Percentiles rank a stretch among this genome's conserved stretches.
phyloP scores from a whole-genome alignment of 2,329 filamentous ascomycete species.

The Lasiodiplodia gonubiensis region DNA sequence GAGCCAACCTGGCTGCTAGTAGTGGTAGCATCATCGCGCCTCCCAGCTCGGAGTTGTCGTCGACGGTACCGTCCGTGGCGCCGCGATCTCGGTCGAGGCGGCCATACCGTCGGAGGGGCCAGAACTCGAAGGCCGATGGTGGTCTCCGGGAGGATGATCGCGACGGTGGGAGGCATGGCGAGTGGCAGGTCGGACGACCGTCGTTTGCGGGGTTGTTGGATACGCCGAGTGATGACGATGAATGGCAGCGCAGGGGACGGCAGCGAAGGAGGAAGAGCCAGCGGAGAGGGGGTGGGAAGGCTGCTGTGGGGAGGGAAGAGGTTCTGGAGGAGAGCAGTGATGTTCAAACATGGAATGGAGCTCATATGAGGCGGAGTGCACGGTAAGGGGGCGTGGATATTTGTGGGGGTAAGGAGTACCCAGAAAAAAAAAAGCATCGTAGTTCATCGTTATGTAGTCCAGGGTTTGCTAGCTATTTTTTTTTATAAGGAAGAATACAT shows the following conservation, averaged over 20 bases:
- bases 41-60: background rate
- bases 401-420: background rate
- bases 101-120: background rate
- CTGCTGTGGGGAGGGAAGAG: background rate
- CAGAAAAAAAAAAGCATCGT: background rate
- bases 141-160: background rate
- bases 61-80: background rate
- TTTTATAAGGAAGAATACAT: background rate
- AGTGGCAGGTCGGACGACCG: background rate
- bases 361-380: background rate
- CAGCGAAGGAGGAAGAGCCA: background rate
- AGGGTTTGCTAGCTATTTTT: background rate
- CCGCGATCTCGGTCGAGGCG: background rate
- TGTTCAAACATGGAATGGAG: background rate
- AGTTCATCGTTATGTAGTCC: background rate
- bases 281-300: background rate
- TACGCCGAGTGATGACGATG: background rate
- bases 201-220: constrained; percentile 1
- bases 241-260: background rate
- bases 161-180: background rate
- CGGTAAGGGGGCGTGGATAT: background rate
- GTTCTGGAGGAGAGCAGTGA: constrained; percentile 6
- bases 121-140: background rate
- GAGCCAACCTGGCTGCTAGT: background rate
- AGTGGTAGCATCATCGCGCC: too few relatives aligned